Conservation (phyloP, 805 yeast species). For the Wickerhamiella australiensis region DNA sequence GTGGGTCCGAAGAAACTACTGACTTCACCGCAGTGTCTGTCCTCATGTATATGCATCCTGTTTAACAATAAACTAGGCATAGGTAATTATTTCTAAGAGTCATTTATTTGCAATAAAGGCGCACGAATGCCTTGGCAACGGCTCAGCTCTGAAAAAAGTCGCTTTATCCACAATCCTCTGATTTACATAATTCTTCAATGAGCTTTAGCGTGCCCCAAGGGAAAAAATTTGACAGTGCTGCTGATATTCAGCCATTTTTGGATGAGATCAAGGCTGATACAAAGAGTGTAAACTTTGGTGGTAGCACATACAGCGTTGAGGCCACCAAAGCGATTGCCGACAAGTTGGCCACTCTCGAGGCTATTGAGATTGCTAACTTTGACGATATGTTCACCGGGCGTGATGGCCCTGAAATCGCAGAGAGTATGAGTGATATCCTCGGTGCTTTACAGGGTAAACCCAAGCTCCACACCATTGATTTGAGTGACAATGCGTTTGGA, state of each 20-base stretch:
- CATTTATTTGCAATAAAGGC: no score
- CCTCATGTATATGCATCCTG: no score
- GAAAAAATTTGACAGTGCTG: slow-evolving; percentile 53
- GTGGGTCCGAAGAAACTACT: neutral
- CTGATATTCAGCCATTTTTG: slow-evolving; percentile 61
- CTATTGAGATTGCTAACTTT: slow-evolving; percentile 55
- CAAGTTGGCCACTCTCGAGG: slow-evolving; percentile 32
- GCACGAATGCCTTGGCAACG: no score
- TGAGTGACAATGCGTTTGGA: slow-evolving; percentile 95
- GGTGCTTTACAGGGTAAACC: slow-evolving; percentile 61
- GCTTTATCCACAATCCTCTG: neutral
- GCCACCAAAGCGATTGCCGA: slow-evolving; percentile 66
- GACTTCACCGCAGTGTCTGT: no score
- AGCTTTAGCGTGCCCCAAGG: slow-evolving; percentile 13
- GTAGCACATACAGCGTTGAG: slow-evolving; percentile 88
- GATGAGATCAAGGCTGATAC: slow-evolving; percentile 38
- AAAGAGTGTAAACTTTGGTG: slow-evolving; percentile 67
- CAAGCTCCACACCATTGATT: slow-evolving; percentile 58
- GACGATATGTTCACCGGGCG: slow-evolving; percentile 90
- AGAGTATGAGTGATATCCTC: slow-evolving; percentile 57
- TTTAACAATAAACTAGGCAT: no score
- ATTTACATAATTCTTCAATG: slow-evolving; percentile 37
- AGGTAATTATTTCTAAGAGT: no score
- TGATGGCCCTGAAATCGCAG: slow-evolving; percentile 86
- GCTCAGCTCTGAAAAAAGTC: no score